phyloP scores from a whole-genome alignment of 345 rosid genomes.

The Reutealis trisperma region DNA sequence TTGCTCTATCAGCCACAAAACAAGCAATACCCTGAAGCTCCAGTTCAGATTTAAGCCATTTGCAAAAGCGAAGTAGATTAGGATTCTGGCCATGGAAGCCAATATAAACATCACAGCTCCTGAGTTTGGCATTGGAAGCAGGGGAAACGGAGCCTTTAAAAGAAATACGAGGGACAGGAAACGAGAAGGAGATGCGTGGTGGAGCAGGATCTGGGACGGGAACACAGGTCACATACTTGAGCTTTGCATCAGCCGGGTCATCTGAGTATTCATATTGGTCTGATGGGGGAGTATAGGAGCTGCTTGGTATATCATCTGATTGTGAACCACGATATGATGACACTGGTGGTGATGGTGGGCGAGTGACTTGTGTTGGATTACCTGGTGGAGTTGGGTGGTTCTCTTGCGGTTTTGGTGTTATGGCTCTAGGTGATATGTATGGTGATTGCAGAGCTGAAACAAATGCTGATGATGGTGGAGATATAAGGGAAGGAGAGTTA shows the following conservation, averaged over 20 bases:
- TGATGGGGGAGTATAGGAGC: constrained; percentile 86
- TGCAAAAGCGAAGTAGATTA: constrained; percentile 73
- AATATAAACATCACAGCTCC: constrained; percentile 88
- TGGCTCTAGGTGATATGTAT: constrained; percentile 86
- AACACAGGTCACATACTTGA: constrained; percentile 59
- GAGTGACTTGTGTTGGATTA: constrained; percentile 15
- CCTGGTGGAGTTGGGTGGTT: neutral
- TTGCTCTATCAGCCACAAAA: constrained; percentile 84
- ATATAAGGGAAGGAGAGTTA: constrained; percentile 74
- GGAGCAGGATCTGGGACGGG: constrained; percentile 60
- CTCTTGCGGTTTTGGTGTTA: constrained; percentile 32
- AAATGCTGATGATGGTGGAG: constrained; percentile 93
- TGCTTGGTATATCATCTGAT: constrained; percentile 84
- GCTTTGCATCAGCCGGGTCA: constrained; percentile 58
- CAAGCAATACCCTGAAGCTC: constrained; percentile 95
- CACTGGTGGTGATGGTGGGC: constrained; percentile 37
- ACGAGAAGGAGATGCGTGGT: constrained; percentile 76
- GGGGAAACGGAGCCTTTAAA: constrained; percentile 75
- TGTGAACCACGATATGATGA: constrained; percentile 51
- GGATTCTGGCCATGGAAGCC: constrained; percentile 89
- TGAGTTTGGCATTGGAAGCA: constrained; percentile 67
- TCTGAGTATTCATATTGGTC: constrained; percentile 83
- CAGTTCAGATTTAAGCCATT: constrained; percentile 94
- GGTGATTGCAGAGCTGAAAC: constrained; percentile 95
- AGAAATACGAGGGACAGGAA: constrained; percentile 86